These are phyloP conservation scores for Clarireedia hainanense DNA, from an alignment of 2,329 filamentous ascomycete species.

Conservation along the genomic window DNA sequence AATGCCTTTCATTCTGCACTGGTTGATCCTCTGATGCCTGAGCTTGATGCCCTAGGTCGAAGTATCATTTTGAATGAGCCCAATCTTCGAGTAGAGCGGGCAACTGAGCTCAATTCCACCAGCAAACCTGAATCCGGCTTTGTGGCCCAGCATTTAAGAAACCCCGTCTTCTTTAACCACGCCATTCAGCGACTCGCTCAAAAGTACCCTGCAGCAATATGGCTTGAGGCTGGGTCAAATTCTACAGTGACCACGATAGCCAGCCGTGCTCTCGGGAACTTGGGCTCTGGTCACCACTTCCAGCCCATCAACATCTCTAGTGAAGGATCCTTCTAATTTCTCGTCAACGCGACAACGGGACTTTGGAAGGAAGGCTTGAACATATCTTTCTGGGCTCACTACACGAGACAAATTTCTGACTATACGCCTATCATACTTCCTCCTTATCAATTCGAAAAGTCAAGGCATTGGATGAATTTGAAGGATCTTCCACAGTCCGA, in stretches of 20 bases:
- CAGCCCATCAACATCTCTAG: background rate
- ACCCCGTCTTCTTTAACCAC: slow-evolving; percentile 27
- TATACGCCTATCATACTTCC: slow-evolving; percentile 19
- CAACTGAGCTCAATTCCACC: too few relatives aligned
- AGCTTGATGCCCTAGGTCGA: slow-evolving; percentile 14
- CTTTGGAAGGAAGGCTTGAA: slow-evolving; percentile 5
- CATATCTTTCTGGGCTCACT: background rate
- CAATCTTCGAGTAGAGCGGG: slow-evolving; percentile 5
- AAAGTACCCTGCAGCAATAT: slow-evolving; percentile 22
- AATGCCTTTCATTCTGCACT: slow-evolving; percentile 28
- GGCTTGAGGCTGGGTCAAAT: slow-evolving; percentile 30
- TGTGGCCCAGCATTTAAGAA: slow-evolving; percentile 20
- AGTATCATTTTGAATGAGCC: slow-evolving; percentile 21
- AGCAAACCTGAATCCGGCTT: too few relatives aligned
- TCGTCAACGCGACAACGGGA: background rate
- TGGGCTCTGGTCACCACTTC: background rate
- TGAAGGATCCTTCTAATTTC: background rate
- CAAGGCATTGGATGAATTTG: slow-evolving; percentile 29
- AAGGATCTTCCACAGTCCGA: too few relatives aligned
- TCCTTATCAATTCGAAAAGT: slow-evolving; percentile 32
- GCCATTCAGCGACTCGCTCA: too few relatives aligned
- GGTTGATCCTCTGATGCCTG: slow-evolving; percentile 20
- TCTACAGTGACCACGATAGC: slow-evolving; percentile 30
- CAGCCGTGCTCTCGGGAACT: background rate
- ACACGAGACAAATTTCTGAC: background rate